Percentiles rank a stretch among this genome's conserved stretches.
phyloP scores from a whole-genome alignment of 2,329 filamentous ascomycete genomes.

The Emmonsiellopsis sp. region DNA sequence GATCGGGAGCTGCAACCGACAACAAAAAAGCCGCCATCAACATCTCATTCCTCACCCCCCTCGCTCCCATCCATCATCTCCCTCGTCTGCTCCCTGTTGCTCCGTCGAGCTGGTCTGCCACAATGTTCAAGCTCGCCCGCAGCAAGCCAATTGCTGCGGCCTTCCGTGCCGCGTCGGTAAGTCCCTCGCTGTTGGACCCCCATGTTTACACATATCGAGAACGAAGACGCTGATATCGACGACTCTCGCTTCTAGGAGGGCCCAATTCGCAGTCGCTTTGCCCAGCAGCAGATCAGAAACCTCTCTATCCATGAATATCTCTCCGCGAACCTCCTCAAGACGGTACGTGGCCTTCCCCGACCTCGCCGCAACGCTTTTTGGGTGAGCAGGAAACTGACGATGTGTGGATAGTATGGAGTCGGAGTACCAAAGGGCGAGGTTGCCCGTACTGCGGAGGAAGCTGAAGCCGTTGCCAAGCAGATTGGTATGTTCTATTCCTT shows the following conservation, averaged over 20 bases:
- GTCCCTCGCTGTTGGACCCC: slow-evolving; percentile 19
- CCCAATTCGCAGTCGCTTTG: slow-evolving; percentile 44
- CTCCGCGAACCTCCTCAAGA: slow-evolving; percentile 79
- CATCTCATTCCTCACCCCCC: neutral
- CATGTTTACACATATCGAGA: slow-evolving; percentile 20
- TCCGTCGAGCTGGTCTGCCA: slow-evolving; percentile 24
- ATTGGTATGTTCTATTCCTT: slow-evolving; percentile 52
- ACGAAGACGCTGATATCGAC: slow-evolving; percentile 20
- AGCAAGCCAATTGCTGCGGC: slow-evolving; percentile 72
- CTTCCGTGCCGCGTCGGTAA: slow-evolving; percentile 68
- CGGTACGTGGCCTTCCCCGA: slow-evolving; percentile 33
- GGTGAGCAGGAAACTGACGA: neutral
- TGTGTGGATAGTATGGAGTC: slow-evolving; percentile 71
- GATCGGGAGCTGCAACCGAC: neutral
- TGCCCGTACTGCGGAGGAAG: slow-evolving; percentile 74
- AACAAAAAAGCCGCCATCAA: neutral
- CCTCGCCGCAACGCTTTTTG: neutral
- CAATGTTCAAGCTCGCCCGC: slow-evolving; percentile 83
- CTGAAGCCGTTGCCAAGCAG: slow-evolving; percentile 80
- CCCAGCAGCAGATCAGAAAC: slow-evolving; percentile 71
- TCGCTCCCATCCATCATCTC: neutral
- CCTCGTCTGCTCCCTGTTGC: neutral
- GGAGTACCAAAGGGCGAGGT: slow-evolving; percentile 85
- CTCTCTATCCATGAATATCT: slow-evolving; percentile 98
- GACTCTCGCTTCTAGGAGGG: slow-evolving; percentile 41